phyloP scores from a whole-genome alignment of 2,329 filamentous ascomycete genomes.

The Nannizziopsis arthrosporioides region DNA sequence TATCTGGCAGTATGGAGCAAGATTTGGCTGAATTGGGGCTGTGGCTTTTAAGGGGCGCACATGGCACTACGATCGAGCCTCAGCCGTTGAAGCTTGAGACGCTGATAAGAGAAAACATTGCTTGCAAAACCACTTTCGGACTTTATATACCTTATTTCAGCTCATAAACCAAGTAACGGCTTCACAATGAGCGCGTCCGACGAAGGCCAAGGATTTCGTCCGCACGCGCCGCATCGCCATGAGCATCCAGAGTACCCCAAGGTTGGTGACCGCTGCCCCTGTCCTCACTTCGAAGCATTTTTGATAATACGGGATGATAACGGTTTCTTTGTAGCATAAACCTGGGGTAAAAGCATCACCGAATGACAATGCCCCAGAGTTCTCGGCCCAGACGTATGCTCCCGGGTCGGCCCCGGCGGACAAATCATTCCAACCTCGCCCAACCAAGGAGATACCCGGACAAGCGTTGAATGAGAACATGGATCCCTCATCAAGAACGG shows the following conservation, averaged over 20 bases:
- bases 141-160: too few relatives aligned
- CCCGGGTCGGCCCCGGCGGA: constrained; percentile 51
- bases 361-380: constrained; percentile 50
- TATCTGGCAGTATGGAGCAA: background rate
- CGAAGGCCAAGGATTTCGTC: too few relatives aligned
- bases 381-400: constrained; percentile 49
- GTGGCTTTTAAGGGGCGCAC: background rate
- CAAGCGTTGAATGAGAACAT: constrained; percentile 32
- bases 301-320: background rate
- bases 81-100: background rate
- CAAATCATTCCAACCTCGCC: constrained; percentile 39
- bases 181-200: too few relatives aligned
- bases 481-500: constrained; percentile 29
- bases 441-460: constrained; percentile 24
- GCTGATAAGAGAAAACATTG: background rate
- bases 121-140: too few relatives aligned
- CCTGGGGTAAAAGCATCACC: constrained; percentile 48
- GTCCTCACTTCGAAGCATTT: background rate
- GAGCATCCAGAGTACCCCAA: background rate
- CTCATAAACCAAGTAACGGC: too few relatives aligned
- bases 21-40: background rate
- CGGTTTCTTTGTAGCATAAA: constrained; percentile 43
- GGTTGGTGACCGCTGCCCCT: background rate
- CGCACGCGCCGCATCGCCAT: too few relatives aligned
- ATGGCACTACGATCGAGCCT: background rate